Base-by-base conservation (phyloP, 2,329 filamentous ascomycete genomes). In the Lachnellula arida region DNA sequence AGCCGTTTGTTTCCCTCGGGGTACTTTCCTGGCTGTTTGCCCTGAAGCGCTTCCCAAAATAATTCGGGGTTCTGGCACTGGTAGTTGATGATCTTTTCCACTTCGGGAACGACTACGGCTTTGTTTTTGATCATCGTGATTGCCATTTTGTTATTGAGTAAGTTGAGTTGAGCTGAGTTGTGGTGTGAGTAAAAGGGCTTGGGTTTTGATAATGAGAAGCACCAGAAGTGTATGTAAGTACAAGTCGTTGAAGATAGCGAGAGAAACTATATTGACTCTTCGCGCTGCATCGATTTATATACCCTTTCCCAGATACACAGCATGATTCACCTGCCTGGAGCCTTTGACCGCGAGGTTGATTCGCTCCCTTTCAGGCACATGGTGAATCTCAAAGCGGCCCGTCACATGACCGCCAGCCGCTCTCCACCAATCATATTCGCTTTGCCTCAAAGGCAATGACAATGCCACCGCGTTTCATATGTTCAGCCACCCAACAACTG, bases 1-100 rank as follows among this genome's bases (percentile, higher is more conserved):
- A 55, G 49, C 6, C 48, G 54, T 37, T 55, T 55, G 19, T 50
- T 50, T 17, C 48, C 48, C 7, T 39, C 32, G 5, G 34, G 28
- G 22, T 22, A 50, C 11, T 19, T 34, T 2, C 35, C 35, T n/a
- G 48, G n/a, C 8, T 34, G 32, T 19, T 50, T 50, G 8, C 32
- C 48, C 17, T 50, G 48, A 11, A 50, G 48, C 7, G 48, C 48
- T 25, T 50, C 48, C 48, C 48, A 50, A n/a, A 35, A 50, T 2
- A 39, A 22, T 19, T 50, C 35, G 4, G 34, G 34, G 12, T 50
- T 50, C 4, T 22, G 42, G 48, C 37, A 50, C 15, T 42, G 9
- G 19, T 50, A 50, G 15, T 37, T 28, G 12, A 50, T 39, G 12
- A 50, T 22, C n/a, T n/a, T 19, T 28, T 50, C 48, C 3, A 50